Percentiles rank a stretch among this genome's conserved stretches.
Evolutionary conservation across 2,329 filamentous ascomycete genomes (phyloP).

Genomic region (Penicillium freii): DNA sequence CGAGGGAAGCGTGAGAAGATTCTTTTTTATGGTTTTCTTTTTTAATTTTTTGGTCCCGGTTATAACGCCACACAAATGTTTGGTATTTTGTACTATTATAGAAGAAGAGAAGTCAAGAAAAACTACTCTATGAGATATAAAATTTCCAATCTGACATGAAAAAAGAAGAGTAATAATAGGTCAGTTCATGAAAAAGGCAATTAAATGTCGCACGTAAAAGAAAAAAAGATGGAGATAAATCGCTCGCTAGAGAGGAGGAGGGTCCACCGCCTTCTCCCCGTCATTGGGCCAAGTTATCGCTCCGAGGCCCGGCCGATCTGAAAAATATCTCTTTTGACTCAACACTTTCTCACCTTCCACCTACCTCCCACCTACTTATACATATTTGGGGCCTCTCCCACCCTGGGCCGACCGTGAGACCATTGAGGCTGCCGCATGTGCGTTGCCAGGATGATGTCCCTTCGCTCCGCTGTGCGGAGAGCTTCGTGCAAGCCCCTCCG

Average conservation of each 20-base stretch:
- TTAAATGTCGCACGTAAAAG: slow-evolving; percentile 6
- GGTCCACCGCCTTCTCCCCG: slow-evolving; percentile 18
- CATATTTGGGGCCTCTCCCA: slow-evolving; percentile 19
- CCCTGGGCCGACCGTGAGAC: slow-evolving; percentile 14
- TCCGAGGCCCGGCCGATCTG: slow-evolving; percentile 26
- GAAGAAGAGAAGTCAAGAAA: neutral
- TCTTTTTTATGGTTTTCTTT: no score
- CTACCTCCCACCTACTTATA: slow-evolving; percentile 4
- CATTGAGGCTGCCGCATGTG: slow-evolving; percentile 44
- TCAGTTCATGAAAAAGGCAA: neutral
- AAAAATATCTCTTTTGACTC: slow-evolving; percentile 25
- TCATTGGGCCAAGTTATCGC: slow-evolving; percentile 21
- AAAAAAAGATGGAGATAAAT: slow-evolving; percentile 4
- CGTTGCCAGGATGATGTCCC: slow-evolving; percentile 44
- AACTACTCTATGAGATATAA: neutral
- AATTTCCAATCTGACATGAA: neutral
- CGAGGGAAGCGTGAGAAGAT: neutral
- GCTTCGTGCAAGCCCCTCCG: slow-evolving; percentile 43
- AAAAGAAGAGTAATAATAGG: neutral
- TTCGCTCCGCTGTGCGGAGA: slow-evolving; percentile 47
- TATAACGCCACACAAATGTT: neutral
- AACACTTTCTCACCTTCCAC: slow-evolving; percentile 11
- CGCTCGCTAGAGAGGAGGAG: slow-evolving; percentile 17
- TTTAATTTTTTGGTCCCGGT: neutral
- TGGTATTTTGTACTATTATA: neutral